Base-by-base conservation (phyloP, 2,329 filamentous ascomycete species). In the Penicillium sp. region DNA sequence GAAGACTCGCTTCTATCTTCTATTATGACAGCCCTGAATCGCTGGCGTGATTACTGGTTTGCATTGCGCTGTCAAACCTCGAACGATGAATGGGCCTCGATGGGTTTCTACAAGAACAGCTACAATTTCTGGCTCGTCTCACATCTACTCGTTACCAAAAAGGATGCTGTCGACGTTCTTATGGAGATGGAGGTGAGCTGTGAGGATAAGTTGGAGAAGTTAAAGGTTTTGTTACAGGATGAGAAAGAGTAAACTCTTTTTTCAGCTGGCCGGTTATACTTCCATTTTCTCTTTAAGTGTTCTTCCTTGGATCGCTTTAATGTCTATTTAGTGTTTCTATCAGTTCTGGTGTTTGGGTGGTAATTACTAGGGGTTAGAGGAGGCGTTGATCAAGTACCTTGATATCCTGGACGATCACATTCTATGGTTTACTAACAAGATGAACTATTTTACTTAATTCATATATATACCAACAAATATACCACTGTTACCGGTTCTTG, bases 151-250 rank as follows among this genome's bases (percentile, higher is more conserved):
- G 71, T 77, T 57, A 77, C 72, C 21, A 75, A 75, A 37, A 76
- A 76, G 46, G 71, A 76, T 53, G 73, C 73, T 9, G 69, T 77
- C n/a, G 75, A 78, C 52, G 73, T 78, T 14, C 70, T 77, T 10
- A 76, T 77, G 69, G 67, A 66, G 46, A 77, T 76, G 74, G 76
- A 77, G 48, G 73, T 78, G n/a, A 74, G 74, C 51, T 78, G 76
- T 35, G 75, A 77, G 49, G 76, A 78, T 61, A 77, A 77, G 53
- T 56, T 78, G 39, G 68, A 74, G 49, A 75, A 76, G 54, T 60
- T 78, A 50, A 77, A 74, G 39, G 74, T 77, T 4, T 57, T 78
- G 31, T 61, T 76, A 19, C 63, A 68, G 47, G 73, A 76, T 51
- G 74, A 76, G 22, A 67, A 58, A 47, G 55, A 63, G 26, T 48